phyloP scores from a whole-genome alignment of 352 stramenopile genomes.

The Thalassiosira mediterranea region DNA sequence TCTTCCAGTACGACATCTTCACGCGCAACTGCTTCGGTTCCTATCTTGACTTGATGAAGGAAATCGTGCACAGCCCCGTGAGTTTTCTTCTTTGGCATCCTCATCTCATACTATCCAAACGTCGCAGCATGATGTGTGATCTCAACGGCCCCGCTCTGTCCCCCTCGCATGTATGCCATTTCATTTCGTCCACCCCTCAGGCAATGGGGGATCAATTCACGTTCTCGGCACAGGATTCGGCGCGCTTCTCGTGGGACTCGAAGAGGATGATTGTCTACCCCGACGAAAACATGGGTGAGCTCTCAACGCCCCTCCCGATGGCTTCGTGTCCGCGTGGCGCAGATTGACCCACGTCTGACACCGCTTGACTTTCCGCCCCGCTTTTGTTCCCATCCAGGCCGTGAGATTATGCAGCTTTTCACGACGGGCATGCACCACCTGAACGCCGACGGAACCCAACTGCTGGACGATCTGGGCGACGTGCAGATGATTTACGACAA shows the following conservation, averaged over 20 bases:
- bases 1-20: conserved; percentile 82
- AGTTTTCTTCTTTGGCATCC: too few relatives aligned
- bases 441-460: conserved; percentile 61
- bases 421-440: conserved; percentile 61
- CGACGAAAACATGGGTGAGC: conserved; percentile 64
- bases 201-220: conserved; percentile 55
- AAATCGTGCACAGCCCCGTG: conserved; percentile 56
- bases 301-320: conserved; percentile 18
- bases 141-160: too few relatives aligned
- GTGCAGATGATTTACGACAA: conserved; percentile 56
- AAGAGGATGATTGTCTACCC: conserved; percentile 27
- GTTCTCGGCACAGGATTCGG: conserved; percentile 37
- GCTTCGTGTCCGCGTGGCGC: not conserved
- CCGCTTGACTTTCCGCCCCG: not conserved
- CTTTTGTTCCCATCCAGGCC: not conserved
- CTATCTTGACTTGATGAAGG: conserved; percentile 68
- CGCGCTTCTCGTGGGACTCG: conserved; percentile 12
- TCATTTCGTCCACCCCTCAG: not conserved
- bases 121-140: not conserved
- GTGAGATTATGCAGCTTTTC: conserved; percentile 60
- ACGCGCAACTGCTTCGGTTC: conserved; percentile 78
- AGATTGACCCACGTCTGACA: not conserved
- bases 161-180: too few relatives aligned
- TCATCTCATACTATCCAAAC: conserved; percentile 9
- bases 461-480: conserved; percentile 40